phyloP scores from a whole-genome alignment of 2,329 filamentous ascomycete species.

The Penicillium sp. region DNA sequence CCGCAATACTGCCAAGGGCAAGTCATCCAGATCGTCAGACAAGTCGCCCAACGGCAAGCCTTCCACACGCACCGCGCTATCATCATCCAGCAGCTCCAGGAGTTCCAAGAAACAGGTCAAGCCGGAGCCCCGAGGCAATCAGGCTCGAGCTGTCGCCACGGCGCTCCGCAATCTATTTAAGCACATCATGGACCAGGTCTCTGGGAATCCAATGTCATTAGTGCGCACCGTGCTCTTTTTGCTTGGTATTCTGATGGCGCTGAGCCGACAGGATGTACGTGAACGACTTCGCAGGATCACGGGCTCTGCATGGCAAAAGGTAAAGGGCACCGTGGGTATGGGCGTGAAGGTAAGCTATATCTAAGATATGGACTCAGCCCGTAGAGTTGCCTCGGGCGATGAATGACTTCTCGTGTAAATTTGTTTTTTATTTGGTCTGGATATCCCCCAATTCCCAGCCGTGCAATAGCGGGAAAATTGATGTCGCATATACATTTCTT shows the following conservation, averaged over 20 bases:
- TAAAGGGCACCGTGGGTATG: constrained; percentile 85
- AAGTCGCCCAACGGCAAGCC: constrained; percentile 27
- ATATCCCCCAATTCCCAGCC: no score
- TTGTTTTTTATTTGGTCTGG: constrained; percentile 11
- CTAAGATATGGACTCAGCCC: constrained; percentile 44
- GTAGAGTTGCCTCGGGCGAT: no score
- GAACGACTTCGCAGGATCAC: constrained; percentile 69
- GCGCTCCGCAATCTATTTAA: constrained; percentile 51
- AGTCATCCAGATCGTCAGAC: constrained; percentile 27
- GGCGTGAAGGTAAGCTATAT: constrained; percentile 97
- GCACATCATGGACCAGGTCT: constrained; percentile 52
- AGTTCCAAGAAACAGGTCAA: constrained; percentile 41
- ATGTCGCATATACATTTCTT: constrained; percentile 19
- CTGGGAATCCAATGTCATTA: constrained; percentile 55
- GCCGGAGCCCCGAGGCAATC: constrained; percentile 32
- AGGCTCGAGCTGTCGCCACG: constrained; percentile 45
- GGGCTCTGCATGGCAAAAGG: constrained; percentile 71
- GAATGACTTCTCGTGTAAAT: constrained; percentile 16
- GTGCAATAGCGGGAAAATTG: no score
- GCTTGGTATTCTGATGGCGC: constrained; percentile 70
- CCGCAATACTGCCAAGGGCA: constrained; percentile 33
- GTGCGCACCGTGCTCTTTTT: constrained; percentile 72
- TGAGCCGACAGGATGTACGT: constrained; percentile 71
- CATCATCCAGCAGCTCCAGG: constrained; percentile 36
- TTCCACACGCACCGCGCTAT: constrained; percentile 31